Percentiles rank a stretch among this genome's conserved stretches.
phyloP scores from a whole-genome alignment of 2,329 filamentous ascomycete species.

The Pyricularia grisea region DNA sequence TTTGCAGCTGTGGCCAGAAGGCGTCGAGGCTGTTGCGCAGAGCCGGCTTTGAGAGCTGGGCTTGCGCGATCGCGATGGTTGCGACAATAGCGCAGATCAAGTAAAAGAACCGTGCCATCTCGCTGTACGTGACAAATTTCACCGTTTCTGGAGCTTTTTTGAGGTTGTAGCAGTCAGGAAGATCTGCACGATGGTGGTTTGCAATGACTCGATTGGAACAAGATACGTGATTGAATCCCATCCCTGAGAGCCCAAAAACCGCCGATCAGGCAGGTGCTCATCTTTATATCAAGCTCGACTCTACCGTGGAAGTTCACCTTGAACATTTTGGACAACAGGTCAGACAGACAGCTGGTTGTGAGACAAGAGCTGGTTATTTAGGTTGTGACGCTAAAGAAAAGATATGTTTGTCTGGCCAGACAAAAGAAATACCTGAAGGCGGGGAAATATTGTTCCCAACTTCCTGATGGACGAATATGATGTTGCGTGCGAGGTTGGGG shows the following conservation, averaged over 20 bases:
- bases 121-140: too few relatives aligned
- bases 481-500: too few relatives aligned
- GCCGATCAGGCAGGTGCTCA: neutral
- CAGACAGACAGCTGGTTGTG: neutral
- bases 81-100: neutral
- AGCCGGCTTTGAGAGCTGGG: slow-evolving; percentile 5
- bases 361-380: neutral
- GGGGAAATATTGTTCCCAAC: too few relatives aligned
- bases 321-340: neutral
- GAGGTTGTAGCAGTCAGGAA: neutral
- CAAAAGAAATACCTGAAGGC: too few relatives aligned
- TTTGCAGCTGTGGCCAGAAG: slow-evolving; percentile 3
- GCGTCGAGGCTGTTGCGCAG: slow-evolving; percentile 4
- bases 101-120: neutral
- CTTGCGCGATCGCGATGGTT: neutral
- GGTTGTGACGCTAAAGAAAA: too few relatives aligned
- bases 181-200: neutral
- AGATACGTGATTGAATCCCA: neutral
- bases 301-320: neutral
- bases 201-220: neutral
- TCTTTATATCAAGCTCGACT: neutral
- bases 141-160: too few relatives aligned
- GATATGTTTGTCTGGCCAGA: too few relatives aligned
- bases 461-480: too few relatives aligned
- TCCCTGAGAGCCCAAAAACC: neutral